Percentiles rank a stretch among this genome's conserved stretches.
phyloP scores from a whole-genome alignment of 208 protist genomes.

The Acanthamoeba royreba region DNA sequence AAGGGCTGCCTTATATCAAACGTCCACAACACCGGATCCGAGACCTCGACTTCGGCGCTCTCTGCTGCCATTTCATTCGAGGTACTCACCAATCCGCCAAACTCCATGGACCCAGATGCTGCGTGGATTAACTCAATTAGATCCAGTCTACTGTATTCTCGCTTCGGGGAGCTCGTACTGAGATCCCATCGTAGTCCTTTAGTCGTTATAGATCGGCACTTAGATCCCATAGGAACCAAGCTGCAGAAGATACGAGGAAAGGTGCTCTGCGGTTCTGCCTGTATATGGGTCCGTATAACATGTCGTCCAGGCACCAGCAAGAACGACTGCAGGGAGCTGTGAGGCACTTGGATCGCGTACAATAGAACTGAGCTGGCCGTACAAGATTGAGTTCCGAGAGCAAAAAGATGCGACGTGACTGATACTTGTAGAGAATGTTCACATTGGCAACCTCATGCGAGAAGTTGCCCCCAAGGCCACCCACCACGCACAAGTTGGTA shows the following conservation, averaged over 20 bases:
- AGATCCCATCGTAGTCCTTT: conserved; percentile 25
- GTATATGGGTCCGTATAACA: background rate
- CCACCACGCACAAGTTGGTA: conserved; percentile 4
- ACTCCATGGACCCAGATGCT: background rate
- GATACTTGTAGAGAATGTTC: conserved; percentile 31
- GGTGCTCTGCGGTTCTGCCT: background rate
- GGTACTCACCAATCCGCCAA: conserved; percentile 21
- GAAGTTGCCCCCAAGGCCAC: conserved; percentile 27
- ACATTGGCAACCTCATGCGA: conserved; percentile 26
- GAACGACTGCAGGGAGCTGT: background rate
- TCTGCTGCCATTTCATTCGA: conserved; percentile 1
- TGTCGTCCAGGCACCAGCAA: background rate
- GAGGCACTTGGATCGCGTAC: background rate
- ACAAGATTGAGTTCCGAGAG: background rate
- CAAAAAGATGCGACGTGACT: background rate
- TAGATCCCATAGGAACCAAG: background rate
- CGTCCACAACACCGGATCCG: background rate
- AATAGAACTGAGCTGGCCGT: background rate
- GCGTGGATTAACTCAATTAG: background rate
- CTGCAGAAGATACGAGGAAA: background rate
- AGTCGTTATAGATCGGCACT: background rate
- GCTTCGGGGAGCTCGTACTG: background rate
- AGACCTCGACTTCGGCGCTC: background rate
- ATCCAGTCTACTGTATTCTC: too few relatives aligned
- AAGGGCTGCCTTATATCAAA: conserved; percentile 6